Conservation (phyloP, 352 stramenopile species). For the Phytophthora ramorum region DNA sequence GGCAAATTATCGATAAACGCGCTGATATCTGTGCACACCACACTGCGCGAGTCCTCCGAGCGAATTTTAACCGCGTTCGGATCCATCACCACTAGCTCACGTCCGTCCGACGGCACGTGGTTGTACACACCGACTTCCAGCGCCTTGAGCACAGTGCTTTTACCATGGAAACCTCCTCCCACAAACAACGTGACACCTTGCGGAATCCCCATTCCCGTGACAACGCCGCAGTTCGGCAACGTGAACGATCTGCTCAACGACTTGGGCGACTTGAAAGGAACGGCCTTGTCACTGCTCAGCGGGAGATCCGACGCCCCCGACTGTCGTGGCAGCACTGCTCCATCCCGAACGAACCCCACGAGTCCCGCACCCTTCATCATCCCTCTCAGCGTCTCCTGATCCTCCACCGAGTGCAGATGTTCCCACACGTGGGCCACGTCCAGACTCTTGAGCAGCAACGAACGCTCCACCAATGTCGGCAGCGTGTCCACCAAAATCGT, state of each 20-base stretch:
- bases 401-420: conserved; percentile 93
- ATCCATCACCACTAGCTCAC: conserved; percentile 94
- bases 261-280: conserved; percentile 89
- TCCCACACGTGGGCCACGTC: conserved; percentile 70
- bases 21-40: conserved; percentile 93
- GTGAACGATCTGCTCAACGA: conserved; percentile 85
- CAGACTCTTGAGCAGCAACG: conserved; percentile 82
- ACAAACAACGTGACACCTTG: conserved; percentile 96
- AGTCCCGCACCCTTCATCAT: conserved; percentile 86
- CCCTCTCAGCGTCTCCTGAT: conserved; percentile 91
- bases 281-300: conserved; percentile 46
- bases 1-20: conserved; percentile 98
- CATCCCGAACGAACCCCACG: conserved; percentile 94
- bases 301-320: conserved; percentile 71
- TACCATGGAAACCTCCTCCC: conserved; percentile 97
- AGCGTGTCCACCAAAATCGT: conserved; percentile 93
- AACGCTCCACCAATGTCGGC: conserved; percentile 82
- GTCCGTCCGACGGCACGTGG: conserved; percentile 94
- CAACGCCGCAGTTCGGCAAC: conserved; percentile 82
- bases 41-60: conserved; percentile 94
- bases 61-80: conserved; percentile 94
- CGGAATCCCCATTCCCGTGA: conserved; percentile 95
- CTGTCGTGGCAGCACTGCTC: conserved; percentile 91
- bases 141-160: conserved; percentile 95
- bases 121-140: conserved; percentile 96